A percentile compares a stretch with the other conserved stretches of the same genome.
These are phyloP conservation scores for Bjerkandera adusta DNA, from an alignment of 1,284 basidiomycete species.

Conservation along the genomic window DNA sequence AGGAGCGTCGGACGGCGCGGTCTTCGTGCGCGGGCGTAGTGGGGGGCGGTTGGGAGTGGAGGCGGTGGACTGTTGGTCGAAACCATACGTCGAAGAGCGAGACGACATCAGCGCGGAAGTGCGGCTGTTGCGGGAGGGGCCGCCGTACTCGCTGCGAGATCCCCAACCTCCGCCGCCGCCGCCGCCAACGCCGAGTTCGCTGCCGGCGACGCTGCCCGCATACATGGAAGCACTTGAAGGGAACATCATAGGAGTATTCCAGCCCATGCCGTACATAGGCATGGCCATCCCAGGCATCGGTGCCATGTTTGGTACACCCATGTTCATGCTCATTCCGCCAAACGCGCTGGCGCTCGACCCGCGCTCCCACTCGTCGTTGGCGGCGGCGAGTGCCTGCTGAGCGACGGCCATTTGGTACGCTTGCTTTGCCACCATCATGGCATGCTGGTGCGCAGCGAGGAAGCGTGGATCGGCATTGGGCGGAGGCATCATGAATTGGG, in stretches of 20 bases:
- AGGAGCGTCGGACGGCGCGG: conserved; percentile 46
- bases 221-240: conserved; percentile 56
- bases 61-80: conserved; percentile 21
- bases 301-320: conserved; percentile 7
- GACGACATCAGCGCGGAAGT: conserved; percentile 22
- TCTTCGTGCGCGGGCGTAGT: conserved; percentile 47
- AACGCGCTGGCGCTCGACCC: conserved; percentile 48
- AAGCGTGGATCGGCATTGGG: conserved; percentile 49
- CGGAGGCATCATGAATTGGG: conserved; percentile 38
- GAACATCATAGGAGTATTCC: conserved; percentile 39
- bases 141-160: conserved; percentile 66
- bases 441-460: conserved; percentile 74
- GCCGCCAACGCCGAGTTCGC: conserved; percentile 51
- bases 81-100: conserved; percentile 22
- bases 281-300: conserved; percentile 19
- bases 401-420: conserved; percentile 83
- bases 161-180: no score
- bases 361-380: conserved; percentile 84
- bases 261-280: conserved; percentile 23
- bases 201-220: conserved; percentile 45
- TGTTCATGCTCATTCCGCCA: conserved; percentile 36
- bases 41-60: conserved; percentile 5
- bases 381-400: conserved; percentile 79
- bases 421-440: conserved; percentile 79
- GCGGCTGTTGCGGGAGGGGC: conserved; percentile 24